Base-by-base conservation (phyloP, 2,329 filamentous ascomycete genomes). In the Coniochaeta hoffmannii region DNA sequence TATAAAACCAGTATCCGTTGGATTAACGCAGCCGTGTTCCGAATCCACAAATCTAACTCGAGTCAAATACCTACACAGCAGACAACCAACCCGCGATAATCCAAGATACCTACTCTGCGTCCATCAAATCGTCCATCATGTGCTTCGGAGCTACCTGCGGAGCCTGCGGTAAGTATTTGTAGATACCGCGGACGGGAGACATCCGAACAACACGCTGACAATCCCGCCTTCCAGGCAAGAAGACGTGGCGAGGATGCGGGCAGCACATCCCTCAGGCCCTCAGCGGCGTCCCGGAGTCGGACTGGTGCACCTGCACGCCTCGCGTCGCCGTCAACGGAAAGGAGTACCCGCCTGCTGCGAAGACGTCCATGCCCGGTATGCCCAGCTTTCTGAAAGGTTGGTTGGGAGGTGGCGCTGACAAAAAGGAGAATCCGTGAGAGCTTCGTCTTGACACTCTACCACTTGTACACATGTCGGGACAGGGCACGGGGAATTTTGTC, bases 211-310 rank as follows among this genome's bases (percentile, higher is more conserved):
- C 10, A 31, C 24, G 28, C 49, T 50, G 49, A 50, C 49, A 14
- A 50, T 50, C 15, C 30, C 6, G 7, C 38, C 6, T 53, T 30
- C 34, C 56, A 79, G 76, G 72, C 28, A 78, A 76, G 64, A 70
- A 73, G 61, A 65, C 75, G 26, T 79, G 76, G 76, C 73, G 75
- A 58, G 76, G 76, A 58, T 79, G 76, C 66, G 76, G 76, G 52
- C 68, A 59, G 55, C 76, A 79, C 61, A 71, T 79, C 56, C 68
- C 73, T 9, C 64, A 69, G 14, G 76, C 75, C n/a, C 69, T 79
- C 46, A 60, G 66, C 31, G 68, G 70, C 55, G 66, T 78, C 4
- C 67, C 74, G 30, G 71, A 78, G 63, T 66, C 70, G 12, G 63
- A 77, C 46, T 76, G 76, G 76, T 79, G 76, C 65, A 72, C 70